These are phyloP conservation scores for Hemileia vastatrix DNA, from an alignment of 1,284 basidiomycete species.

Conservation along the genomic window DNA sequence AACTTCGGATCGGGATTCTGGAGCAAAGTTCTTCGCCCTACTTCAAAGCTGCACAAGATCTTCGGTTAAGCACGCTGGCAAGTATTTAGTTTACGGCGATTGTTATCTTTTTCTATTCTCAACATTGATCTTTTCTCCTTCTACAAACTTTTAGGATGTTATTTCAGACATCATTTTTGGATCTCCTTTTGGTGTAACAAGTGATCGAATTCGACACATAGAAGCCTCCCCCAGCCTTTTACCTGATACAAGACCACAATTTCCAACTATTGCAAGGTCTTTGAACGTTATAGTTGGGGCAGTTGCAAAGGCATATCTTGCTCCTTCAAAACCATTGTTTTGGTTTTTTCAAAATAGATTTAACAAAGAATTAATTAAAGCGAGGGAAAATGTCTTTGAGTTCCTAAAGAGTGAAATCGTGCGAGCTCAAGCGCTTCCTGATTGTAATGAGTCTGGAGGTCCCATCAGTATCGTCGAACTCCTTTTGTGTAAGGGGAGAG, in stretches of 20 bases:
- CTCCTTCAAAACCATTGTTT: constrained; percentile 16
- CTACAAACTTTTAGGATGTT: constrained; percentile 5
- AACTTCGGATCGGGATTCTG: constrained; percentile 10
- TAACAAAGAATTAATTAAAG: no score
- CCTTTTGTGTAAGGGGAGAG: no score
- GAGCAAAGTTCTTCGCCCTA: constrained; percentile 17
- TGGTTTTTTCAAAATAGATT: constrained; percentile 9
- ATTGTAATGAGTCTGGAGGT: no score
- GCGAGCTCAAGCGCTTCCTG: no score
- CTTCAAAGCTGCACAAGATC: constrained; percentile 23
- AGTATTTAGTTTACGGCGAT: neutral
- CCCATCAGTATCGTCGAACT: no score
- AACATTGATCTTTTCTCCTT: neutral
- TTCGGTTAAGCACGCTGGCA: constrained; percentile 22
- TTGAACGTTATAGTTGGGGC: constrained; percentile 13
- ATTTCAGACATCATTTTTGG: constrained; percentile 22
- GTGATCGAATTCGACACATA: constrained; percentile 7
- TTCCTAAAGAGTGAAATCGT: no score
- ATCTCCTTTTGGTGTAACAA: constrained; percentile 11
- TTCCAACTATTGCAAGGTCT: constrained; percentile 6
- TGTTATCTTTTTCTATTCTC: no score
- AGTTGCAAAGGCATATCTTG: constrained; percentile 6
- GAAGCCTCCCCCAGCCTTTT: constrained; percentile 3
- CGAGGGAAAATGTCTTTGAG: no score
- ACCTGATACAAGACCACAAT: constrained; percentile 16